Evolutionary conservation across 2,329 filamentous ascomycete species (phyloP), one percentile per base, ranked within the genome.

Genomic region (Epichloe gansuensis): DNA sequence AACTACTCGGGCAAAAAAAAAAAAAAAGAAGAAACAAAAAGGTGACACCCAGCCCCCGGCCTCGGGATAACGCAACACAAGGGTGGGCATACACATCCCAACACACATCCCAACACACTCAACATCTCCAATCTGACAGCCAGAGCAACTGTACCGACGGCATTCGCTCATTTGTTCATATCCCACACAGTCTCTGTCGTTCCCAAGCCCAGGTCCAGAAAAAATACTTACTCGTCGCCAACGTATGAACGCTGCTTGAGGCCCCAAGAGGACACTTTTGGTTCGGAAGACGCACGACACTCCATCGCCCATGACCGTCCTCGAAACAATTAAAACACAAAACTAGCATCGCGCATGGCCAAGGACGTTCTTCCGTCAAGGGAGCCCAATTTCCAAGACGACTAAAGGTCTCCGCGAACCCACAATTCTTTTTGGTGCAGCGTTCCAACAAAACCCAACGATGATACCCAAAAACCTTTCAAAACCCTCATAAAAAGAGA

Each of bases 401-500:
- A 42, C 48, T 43, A 43, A 23, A 36, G 43, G 35, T 27, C 9
- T 42, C 36, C 21, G 35, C 23, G 46, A 23, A 21, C 40, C 8
- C 17, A 35, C 25, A 31, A 49, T 53, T 53, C 43, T 47, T 53
- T 53, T 50, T 31, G 36, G 47, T 46, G 36, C 15, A 47, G 47
- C 47, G 47, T 47, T 53, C 35, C 31, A 36, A 27, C 17, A 36
- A 49, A 46, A 45, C 52, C 40, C 49, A 49, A 41, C 35, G 13
- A 50, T 46, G 48, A 47, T 49, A 54, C 46, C 41, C 49, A 49
- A 53, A 48, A 54, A n/a, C 17, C 45, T 8, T 45, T 46, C 46
- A 49, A 17, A 43, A 2, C 2, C 21, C 34, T 21, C 31, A 11
- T 31, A 3, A 11, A 36, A 36, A 46, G 23, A n/a, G 5, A 27